Conservation (phyloP, 2,329 filamentous ascomycete species). For the Pestalotiopsis sp. region DNA sequence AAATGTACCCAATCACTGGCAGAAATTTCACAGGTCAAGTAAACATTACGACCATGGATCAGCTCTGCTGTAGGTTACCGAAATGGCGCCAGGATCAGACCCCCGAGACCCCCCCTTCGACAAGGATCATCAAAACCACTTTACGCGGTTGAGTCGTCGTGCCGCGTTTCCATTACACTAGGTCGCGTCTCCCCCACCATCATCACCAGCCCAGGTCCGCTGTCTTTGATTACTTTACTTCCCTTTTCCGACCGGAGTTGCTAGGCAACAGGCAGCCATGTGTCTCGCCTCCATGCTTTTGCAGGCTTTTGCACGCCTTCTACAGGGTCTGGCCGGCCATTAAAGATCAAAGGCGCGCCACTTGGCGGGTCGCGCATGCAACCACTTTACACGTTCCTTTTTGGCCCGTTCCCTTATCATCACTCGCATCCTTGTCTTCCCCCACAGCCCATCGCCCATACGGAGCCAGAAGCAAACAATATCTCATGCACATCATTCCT, state of each 20-base stretch:
- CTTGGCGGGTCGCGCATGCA: slow-evolving; percentile 33
- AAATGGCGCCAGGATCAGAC: slow-evolving; percentile 27
- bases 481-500: slow-evolving; percentile 12
- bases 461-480: slow-evolving; percentile 10
- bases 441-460: not conserved
- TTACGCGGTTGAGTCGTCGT: slow-evolving; percentile 42
- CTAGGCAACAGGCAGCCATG: slow-evolving; percentile 35
- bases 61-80: slow-evolving; percentile 1
- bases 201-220: slow-evolving; percentile 25
- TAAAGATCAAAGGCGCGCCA: slow-evolving; percentile 20
- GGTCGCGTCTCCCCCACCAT: slow-evolving; percentile 27
- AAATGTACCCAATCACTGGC: no score
- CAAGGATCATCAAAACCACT: slow-evolving; percentile 31
- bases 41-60: not conserved
- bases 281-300: slow-evolving; percentile 23
- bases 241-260: slow-evolving; percentile 29
- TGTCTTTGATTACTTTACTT: slow-evolving; percentile 21
- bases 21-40: not conserved
- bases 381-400: slow-evolving; percentile 33
- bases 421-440: slow-evolving; percentile 6
- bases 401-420: slow-evolving; percentile 10
- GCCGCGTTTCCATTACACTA: slow-evolving; percentile 35
- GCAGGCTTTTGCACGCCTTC: not conserved
- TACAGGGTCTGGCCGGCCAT: slow-evolving; percentile 20
- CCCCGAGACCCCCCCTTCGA: slow-evolving; percentile 7